Evolutionary conservation across 768 basidiomycete species (phyloP).

Genomic region (Leccinum ochraceum): DNA sequence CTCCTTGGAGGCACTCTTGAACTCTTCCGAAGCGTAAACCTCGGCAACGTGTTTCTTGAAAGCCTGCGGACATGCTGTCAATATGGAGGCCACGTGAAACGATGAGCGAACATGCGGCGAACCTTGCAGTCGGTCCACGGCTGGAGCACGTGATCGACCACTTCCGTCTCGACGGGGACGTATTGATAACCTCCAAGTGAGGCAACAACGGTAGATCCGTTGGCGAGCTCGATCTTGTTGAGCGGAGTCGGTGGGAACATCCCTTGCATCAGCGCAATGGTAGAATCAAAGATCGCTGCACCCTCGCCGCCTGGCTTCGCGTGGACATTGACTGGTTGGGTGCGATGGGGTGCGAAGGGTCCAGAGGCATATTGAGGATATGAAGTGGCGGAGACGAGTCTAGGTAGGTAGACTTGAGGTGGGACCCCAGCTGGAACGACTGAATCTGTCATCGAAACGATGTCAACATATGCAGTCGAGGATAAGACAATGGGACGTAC

Average conservation of each 20-base stretch:
- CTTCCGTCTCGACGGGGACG: slow-evolving; percentile 66
- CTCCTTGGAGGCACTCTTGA: slow-evolving; percentile 56
- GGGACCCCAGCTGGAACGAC: slow-evolving; percentile 62
- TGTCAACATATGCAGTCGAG: slow-evolving; percentile 8
- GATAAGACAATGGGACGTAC: slow-evolving; percentile 36
- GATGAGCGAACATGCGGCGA: slow-evolving; percentile 15
- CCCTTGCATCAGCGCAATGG: slow-evolving; percentile 80
- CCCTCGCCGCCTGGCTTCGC: slow-evolving; percentile 84
- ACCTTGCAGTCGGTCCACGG: slow-evolving; percentile 71
- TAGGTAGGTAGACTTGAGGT: slow-evolving; percentile 67
- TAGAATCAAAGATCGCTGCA: slow-evolving; percentile 78
- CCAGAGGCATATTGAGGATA: slow-evolving; percentile 66
- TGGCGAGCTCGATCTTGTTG: slow-evolving; percentile 74
- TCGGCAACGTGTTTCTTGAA: slow-evolving; percentile 67
- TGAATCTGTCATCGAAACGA: slow-evolving; percentile 48
- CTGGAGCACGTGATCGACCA: slow-evolving; percentile 75
- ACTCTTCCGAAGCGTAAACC: slow-evolving; percentile 63
- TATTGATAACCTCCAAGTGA: slow-evolving; percentile 90
- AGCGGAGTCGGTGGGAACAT: slow-evolving; percentile 74
- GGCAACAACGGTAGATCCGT: slow-evolving; percentile 67
- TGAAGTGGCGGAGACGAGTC: slow-evolving; percentile 63
- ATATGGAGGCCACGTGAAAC: slow-evolving; percentile 41
- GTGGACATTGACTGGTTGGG: slow-evolving; percentile 70
- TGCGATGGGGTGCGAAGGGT: slow-evolving; percentile 56
- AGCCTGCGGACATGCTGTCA: slow-evolving; percentile 37